Evolutionary conservation across 305 asterid species (phyloP).

Genomic region (Striga hermonthica): DNA sequence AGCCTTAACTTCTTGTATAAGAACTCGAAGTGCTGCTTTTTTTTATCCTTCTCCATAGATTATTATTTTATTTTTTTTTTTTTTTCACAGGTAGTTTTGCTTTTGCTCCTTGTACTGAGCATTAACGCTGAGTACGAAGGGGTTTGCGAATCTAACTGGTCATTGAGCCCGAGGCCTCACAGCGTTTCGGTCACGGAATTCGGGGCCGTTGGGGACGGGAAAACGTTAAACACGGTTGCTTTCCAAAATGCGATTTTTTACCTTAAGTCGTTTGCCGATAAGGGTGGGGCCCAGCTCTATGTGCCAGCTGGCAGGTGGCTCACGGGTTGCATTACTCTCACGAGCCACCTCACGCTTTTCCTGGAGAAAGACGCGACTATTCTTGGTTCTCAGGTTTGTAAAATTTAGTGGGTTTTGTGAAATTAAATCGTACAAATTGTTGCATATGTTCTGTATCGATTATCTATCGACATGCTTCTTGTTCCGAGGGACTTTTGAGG

Average conservation of each 20-base stretch:
- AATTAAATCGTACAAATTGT: no score
- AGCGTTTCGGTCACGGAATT: constrained; percentile 88
- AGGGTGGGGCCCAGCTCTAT: constrained; percentile 98
- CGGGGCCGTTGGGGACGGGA: constrained; percentile 95
- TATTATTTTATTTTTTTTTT: no score
- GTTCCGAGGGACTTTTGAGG: neutral
- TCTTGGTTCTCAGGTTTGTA: constrained; percentile 86
- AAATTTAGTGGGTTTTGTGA: neutral
- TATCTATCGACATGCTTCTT: neutral
- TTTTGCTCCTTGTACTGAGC: constrained; percentile 55
- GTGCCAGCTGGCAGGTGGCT: constrained; percentile 94
- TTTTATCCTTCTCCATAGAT: no score
- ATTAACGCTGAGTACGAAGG: constrained; percentile 42
- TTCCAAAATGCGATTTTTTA: constrained; percentile 97
- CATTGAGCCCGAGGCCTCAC: constrained; percentile 87
- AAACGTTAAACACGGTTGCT: constrained; percentile 76
- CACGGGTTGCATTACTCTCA: constrained; percentile 80
- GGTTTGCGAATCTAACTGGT: constrained; percentile 62
- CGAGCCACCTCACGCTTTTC: constrained; percentile 94
- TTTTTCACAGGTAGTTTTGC: constrained; percentile 62
- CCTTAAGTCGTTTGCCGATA: constrained; percentile 87
- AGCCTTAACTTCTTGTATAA: no score
- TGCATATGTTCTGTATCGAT: neutral
- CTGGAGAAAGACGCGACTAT: constrained; percentile 81
- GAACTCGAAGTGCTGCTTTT: no score